Evolutionary conservation across 352 stramenopile genomes (phyloP).

Genomic region (Phytophthora fragariaefolia): DNA sequence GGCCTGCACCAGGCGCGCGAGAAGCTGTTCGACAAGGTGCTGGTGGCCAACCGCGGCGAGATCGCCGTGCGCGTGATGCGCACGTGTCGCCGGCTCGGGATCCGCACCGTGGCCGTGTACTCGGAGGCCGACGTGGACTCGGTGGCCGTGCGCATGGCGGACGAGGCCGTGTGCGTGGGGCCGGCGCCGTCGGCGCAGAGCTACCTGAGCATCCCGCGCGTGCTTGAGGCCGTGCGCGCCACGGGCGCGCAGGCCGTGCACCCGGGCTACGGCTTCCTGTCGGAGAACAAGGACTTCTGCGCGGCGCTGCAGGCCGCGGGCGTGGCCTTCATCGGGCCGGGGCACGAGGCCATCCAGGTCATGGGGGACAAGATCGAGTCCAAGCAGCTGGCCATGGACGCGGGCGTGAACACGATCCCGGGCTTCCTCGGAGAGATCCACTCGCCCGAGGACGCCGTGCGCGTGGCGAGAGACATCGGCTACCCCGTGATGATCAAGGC

Average conservation of each 20-base stretch:
- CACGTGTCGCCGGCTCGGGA: conserved; percentile 89
- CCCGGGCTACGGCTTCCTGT: conserved; percentile 96
- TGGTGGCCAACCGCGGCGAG: conserved; percentile 94
- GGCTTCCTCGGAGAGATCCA: conserved; percentile 92
- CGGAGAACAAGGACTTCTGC: conserved; percentile 94
- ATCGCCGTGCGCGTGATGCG: conserved; percentile 95
- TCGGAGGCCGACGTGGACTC: conserved; percentile 90
- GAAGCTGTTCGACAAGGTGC: conserved; percentile 92
- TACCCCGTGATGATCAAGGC: conserved; percentile 99
- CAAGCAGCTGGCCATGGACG: conserved; percentile 94
- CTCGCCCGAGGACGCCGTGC: conserved; percentile 78
- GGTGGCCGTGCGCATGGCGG: conserved; percentile 84
- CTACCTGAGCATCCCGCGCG: conserved; percentile 94
- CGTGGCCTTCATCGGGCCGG: conserved; percentile 92
- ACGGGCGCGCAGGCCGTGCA: conserved; percentile 94
- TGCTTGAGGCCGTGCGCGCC: conserved; percentile 85
- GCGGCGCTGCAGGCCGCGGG: conserved; percentile 72
- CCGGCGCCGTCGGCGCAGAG: conserved; percentile 80
- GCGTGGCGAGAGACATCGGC: conserved; percentile 92
- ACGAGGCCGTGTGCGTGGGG: conserved; percentile 76
- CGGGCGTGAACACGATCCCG: conserved; percentile 94
- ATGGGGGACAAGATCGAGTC: conserved; percentile 97
- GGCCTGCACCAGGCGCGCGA: conserved; percentile 31
- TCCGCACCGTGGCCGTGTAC: conserved; percentile 96
- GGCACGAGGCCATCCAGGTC: conserved; percentile 83